These are phyloP conservation scores for Kurtzmaniella quercitrusa DNA, from an alignment of 1,139 yeast species.

Conservation along the genomic window DNA sequence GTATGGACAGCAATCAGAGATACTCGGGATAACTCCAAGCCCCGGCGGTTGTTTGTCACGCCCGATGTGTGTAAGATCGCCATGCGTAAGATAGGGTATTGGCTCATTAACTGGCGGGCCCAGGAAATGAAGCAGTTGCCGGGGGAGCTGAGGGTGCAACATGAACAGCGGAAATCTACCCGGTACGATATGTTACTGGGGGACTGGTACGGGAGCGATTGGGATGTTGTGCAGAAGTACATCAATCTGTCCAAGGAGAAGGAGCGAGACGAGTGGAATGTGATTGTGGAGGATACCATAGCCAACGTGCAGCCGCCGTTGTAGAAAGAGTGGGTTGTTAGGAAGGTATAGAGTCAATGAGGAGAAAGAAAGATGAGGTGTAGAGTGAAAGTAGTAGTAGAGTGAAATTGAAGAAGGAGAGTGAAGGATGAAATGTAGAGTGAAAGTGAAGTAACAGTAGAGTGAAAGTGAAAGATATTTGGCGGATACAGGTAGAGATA, in stretches of 20 bases:
- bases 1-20: slow-evolving; percentile 18
- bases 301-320: slow-evolving; percentile 34
- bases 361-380: too few relatives aligned
- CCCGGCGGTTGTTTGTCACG: slow-evolving; percentile 25
- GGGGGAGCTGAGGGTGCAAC: neutral
- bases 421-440: too few relatives aligned
- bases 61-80: slow-evolving; percentile 41
- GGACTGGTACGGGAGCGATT: slow-evolving; percentile 46
- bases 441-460: too few relatives aligned
- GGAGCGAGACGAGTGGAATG: slow-evolving; percentile 20
- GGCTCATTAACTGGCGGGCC: slow-evolving; percentile 45
- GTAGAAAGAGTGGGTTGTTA: too few relatives aligned
- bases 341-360: too few relatives aligned
- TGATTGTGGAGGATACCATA: slow-evolving; percentile 36
- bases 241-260: slow-evolving; percentile 18
- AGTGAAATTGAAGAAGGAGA: too few relatives aligned
- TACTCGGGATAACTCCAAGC: neutral
- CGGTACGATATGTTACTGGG: slow-evolving; percentile 38
- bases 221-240: slow-evolving; percentile 30
- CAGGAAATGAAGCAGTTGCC: slow-evolving; percentile 12
- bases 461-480: too few relatives aligned
- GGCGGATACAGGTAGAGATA: too few relatives aligned
- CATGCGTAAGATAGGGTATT: slow-evolving; percentile 39
- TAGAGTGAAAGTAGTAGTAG: too few relatives aligned
- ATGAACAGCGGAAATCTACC: slow-evolving; percentile 1